Percentiles rank a stretch among this genome's conserved stretches.
phyloP scores from a whole-genome alignment of 768 basidiomycete genomes.

The Pleurotus tuoliensis region DNA sequence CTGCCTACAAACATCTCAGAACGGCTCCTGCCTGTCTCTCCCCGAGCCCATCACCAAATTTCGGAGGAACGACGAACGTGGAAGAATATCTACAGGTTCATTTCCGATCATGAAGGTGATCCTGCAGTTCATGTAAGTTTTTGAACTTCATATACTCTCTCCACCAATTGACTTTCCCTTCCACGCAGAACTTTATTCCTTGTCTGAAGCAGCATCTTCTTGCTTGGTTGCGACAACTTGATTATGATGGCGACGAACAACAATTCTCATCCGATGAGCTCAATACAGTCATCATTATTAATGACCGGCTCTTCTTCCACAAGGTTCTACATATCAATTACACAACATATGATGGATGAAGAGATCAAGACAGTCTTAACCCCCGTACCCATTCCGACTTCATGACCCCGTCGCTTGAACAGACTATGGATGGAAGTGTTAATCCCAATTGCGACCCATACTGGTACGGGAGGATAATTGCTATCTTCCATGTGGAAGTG shows the following conservation, averaged over 20 bases:
- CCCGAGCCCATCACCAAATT: slow-evolving; percentile 16
- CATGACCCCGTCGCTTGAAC: slow-evolving; percentile 13
- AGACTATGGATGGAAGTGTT: background rate
- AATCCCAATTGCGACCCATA: slow-evolving; percentile 11
- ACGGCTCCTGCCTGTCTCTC: slow-evolving; percentile 4
- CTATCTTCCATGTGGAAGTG: slow-evolving; percentile 7
- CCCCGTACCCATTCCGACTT: slow-evolving; percentile 20
- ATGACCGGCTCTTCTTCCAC: slow-evolving; percentile 19
- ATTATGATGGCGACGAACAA: slow-evolving; percentile 14
- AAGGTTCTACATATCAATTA: slow-evolving; percentile 21
- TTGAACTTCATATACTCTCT: background rate
- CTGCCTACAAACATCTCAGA: background rate
- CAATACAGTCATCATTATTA: slow-evolving; percentile 11
- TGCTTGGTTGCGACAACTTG: slow-evolving; percentile 15
- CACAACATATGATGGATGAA: slow-evolving; percentile 25
- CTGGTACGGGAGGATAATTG: slow-evolving; percentile 17
- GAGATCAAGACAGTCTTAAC: slow-evolving; percentile 22
- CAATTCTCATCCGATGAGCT: slow-evolving; percentile 13
- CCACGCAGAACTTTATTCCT: slow-evolving; percentile 19
- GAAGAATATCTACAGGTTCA: slow-evolving; percentile 12
- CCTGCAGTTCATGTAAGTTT: slow-evolving; percentile 13
- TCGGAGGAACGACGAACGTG: slow-evolving; percentile 7
- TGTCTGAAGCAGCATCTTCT: slow-evolving; percentile 26
- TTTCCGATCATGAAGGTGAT: slow-evolving; percentile 12
- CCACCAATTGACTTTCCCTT: background rate